Evolutionary conservation across 139 green algal species (phyloP).

Genomic region (Haematococcus lacustris): DNA sequence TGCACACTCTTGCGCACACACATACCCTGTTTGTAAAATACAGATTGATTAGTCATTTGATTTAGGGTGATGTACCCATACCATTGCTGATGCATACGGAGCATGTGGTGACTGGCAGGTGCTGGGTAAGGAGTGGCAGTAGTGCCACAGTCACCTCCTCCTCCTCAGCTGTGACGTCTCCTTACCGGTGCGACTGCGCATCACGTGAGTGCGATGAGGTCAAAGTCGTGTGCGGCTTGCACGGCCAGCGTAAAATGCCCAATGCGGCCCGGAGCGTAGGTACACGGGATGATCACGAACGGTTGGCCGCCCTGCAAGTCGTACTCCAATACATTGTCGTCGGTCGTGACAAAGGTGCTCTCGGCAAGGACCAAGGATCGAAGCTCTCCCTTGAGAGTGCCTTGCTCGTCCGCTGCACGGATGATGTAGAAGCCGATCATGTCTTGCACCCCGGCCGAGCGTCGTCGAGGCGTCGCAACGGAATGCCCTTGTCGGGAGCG

Average conservation of each 20-base stretch:
- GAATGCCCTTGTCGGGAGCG: not conserved
- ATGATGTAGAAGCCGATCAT: slow-evolving; percentile 57
- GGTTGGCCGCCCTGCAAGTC: slow-evolving; percentile 21
- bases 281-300: slow-evolving; percentile 51
- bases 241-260: slow-evolving; percentile 16
- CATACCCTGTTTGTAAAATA: too few species aligned
- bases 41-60: too few species aligned
- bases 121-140: too few species aligned
- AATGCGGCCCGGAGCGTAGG: slow-evolving; percentile 30
- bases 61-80: too few species aligned
- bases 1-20: too few species aligned
- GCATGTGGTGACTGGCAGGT: too few species aligned
- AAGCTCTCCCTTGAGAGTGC: slow-evolving; percentile 31
- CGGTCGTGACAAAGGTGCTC: slow-evolving; percentile 29
- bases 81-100: too few species aligned
- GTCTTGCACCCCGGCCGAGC: slow-evolving; percentile 21
- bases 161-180: too few species aligned
- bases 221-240: slow-evolving; percentile 12
- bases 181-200: too few species aligned
- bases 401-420: slow-evolving; percentile 15
- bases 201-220: too few species aligned
- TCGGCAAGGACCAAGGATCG: slow-evolving; percentile 34
- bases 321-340: slow-evolving; percentile 22
- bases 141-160: too few species aligned
- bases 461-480: not conserved